Conservation (phyloP, 2,329 filamentous ascomycete species). For the Corynespora cassiicola region DNA sequence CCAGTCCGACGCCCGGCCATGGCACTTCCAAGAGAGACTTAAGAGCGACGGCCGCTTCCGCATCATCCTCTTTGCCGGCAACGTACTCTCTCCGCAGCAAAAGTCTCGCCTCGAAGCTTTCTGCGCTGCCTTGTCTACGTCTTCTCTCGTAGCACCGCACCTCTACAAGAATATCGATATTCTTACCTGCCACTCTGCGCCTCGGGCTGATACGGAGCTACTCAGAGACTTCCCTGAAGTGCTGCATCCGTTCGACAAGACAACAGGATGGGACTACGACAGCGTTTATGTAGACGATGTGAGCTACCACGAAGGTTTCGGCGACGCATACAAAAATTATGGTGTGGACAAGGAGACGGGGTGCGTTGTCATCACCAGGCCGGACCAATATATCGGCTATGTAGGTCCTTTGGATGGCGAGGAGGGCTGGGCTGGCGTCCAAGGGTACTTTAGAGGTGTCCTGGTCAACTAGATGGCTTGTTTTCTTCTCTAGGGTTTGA, state of each 20-base stretch:
- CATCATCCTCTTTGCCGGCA: constrained; percentile 67
- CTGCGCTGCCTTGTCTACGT: constrained; percentile 50
- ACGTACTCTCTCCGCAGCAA: constrained; percentile 56
- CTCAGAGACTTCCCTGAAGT: constrained; percentile 51
- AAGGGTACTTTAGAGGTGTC: constrained; percentile 39
- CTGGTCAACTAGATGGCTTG: too few species aligned
- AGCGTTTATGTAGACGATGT: constrained; percentile 56
- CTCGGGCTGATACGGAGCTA: constrained; percentile 53
- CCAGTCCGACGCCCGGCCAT: constrained; percentile 62
- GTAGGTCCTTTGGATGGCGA: constrained; percentile 47
- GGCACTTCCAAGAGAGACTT: constrained; percentile 65
- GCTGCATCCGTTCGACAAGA: constrained; percentile 51
- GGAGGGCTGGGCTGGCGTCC: constrained; percentile 33
- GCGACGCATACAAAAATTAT: constrained; percentile 61
- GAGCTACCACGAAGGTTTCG: constrained; percentile 52
- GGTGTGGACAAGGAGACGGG: constrained; percentile 64
- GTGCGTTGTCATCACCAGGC: constrained; percentile 66
- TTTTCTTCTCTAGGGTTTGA: too few species aligned
- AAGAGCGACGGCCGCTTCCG: constrained; percentile 65
- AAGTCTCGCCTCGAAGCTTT: constrained; percentile 55
- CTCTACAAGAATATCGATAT: constrained; percentile 64
- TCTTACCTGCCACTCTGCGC: constrained; percentile 65
- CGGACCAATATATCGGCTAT: constrained; percentile 70
- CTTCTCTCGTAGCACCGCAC: constrained; percentile 52
- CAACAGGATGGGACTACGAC: constrained; percentile 48